Conservation (phyloP, 2,329 filamentous ascomycete genomes). For the Spiromastix sp. region DNA sequence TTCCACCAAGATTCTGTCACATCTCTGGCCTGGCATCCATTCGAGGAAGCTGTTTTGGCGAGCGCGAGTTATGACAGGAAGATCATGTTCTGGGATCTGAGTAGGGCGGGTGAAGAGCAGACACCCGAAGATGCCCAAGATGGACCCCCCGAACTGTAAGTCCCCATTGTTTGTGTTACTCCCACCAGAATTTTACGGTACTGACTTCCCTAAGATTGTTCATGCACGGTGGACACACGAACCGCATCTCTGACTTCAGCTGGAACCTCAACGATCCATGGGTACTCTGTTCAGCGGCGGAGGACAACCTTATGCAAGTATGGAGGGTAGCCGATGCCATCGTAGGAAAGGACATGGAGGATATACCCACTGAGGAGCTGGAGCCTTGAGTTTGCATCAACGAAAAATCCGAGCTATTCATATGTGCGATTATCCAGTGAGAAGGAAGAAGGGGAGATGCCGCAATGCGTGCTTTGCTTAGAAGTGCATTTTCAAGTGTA, state of each 20-base stretch:
- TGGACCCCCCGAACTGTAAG: conserved; percentile 85
- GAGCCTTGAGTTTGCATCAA: conserved; percentile 40
- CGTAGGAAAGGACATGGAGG: conserved; percentile 64
- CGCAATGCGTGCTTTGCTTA: too few relatives aligned
- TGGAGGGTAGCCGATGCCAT: conserved; percentile 82
- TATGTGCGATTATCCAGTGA: too few relatives aligned
- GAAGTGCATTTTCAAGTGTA: too few relatives aligned
- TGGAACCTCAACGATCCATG: conserved; percentile 97
- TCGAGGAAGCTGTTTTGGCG: conserved; percentile 76
- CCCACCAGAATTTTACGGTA: background rate
- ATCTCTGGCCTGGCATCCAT: conserved; percentile 88
- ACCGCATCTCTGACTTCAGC: conserved; percentile 90
- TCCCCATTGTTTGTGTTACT: conserved; percentile 15
- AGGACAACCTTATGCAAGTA: conserved; percentile 93
- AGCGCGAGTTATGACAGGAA: conserved; percentile 88
- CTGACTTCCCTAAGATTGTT: conserved; percentile 54
- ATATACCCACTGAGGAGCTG: conserved; percentile 67
- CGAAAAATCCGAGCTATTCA: too few relatives aligned
- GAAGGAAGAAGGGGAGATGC: too few relatives aligned
- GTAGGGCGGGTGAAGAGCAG: conserved; percentile 85
- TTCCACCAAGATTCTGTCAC: conserved; percentile 85
- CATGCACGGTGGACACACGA: conserved; percentile 98
- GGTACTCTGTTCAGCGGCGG: conserved; percentile 89
- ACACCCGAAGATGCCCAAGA: conserved; percentile 91
- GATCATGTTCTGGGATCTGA: conserved; percentile 94